These are phyloP conservation scores for Gyromitra esculenta DNA, from an alignment of 2,329 filamentous ascomycete genomes.

Conservation along the genomic window DNA sequence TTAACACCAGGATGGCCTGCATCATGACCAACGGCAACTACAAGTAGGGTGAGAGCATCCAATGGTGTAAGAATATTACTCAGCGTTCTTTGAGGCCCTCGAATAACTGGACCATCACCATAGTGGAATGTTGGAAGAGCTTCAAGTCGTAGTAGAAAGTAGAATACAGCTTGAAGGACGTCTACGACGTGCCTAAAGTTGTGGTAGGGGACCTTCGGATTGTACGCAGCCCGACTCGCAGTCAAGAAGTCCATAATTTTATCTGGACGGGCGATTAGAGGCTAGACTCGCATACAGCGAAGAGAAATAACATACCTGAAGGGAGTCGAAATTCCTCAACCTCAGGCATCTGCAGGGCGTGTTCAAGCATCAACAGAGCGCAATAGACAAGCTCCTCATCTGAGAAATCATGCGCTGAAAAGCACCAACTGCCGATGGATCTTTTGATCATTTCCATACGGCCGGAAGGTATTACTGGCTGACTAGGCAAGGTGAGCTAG, in stretches of 20 bases:
- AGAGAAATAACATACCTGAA: slow-evolving; percentile 68
- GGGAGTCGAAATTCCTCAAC: slow-evolving; percentile 82
- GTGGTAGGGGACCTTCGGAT: slow-evolving; percentile 94
- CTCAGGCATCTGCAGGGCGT: slow-evolving; percentile 83
- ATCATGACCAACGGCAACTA: slow-evolving; percentile 97
- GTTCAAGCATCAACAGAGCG: slow-evolving; percentile 87
- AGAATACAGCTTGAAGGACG: slow-evolving; percentile 91
- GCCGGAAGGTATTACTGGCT: slow-evolving; percentile 74
- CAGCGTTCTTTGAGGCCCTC: slow-evolving; percentile 33
- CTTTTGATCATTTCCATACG: slow-evolving; percentile 73
- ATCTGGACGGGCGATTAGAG: slow-evolving; percentile 63
- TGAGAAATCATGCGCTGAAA: slow-evolving; percentile 86
- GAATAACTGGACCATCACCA: slow-evolving; percentile 28
- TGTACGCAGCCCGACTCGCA: slow-evolving; percentile 92
- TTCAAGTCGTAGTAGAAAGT: slow-evolving; percentile 84
- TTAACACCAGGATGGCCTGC: slow-evolving; percentile 98
- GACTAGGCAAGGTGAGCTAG: slow-evolving; percentile 60
- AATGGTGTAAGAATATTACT: slow-evolving; percentile 77
- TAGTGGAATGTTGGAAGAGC: slow-evolving; percentile 73
- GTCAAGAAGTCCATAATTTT: slow-evolving; percentile 86
- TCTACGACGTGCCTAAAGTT: slow-evolving; percentile 98
- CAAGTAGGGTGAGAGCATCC: slow-evolving; percentile 85
- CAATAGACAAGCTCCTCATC: slow-evolving; percentile 91
- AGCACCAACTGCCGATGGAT: slow-evolving; percentile 82
- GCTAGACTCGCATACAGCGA: slow-evolving; percentile 16